phyloP scores from a whole-genome alignment of 768 basidiomycete genomes.

The Basidioascus undulatus region DNA sequence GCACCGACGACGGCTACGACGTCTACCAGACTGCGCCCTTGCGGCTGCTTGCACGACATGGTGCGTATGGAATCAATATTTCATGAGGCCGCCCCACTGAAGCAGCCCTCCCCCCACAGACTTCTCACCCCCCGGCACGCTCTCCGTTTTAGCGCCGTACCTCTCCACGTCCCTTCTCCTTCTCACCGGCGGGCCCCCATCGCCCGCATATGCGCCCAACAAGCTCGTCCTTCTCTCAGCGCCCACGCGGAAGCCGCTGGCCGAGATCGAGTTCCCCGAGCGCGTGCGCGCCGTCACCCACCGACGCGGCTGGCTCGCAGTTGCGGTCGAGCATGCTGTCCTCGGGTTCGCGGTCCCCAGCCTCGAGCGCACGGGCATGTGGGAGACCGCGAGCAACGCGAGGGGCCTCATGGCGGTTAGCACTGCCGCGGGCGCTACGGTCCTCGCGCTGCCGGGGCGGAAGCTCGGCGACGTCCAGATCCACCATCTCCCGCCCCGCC shows the following conservation, averaged over 20 bases:
- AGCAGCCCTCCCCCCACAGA: too few species aligned
- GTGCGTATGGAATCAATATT: too few species aligned
- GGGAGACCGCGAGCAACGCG: too few species aligned
- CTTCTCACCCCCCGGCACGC: too few species aligned
- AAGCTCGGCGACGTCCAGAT: conserved; percentile 75
- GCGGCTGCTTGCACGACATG: too few species aligned
- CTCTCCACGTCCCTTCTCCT: conserved; percentile 56
- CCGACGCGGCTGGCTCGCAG: conserved; percentile 60
- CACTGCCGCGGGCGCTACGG: conserved; percentile 46
- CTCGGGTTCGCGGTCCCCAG: conserved; percentile 7
- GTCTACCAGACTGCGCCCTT: too few species aligned
- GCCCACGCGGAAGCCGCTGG: conserved; percentile 36
- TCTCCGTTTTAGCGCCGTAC: too few species aligned
- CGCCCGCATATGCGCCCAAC: conserved; percentile 72
- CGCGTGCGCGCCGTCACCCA: conserved; percentile 54
- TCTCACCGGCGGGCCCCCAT: conserved; percentile 64
- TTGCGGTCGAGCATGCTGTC: conserved; percentile 35
- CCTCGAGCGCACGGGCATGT: too few species aligned
- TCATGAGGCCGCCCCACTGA: too few species aligned
- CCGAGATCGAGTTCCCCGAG: conserved; percentile 73
- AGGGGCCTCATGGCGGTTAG: conserved; percentile 54
- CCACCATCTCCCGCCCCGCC: conserved; percentile 59
- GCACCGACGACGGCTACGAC: too few species aligned
- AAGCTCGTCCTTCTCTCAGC: conserved; percentile 45
- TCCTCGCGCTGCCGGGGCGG: conserved; percentile 63